Evolutionary conservation across 257 asterid genomes (phyloP), one percentile per base, ranked within the genome.

Genomic region (Penstemon davidsonii): DNA sequence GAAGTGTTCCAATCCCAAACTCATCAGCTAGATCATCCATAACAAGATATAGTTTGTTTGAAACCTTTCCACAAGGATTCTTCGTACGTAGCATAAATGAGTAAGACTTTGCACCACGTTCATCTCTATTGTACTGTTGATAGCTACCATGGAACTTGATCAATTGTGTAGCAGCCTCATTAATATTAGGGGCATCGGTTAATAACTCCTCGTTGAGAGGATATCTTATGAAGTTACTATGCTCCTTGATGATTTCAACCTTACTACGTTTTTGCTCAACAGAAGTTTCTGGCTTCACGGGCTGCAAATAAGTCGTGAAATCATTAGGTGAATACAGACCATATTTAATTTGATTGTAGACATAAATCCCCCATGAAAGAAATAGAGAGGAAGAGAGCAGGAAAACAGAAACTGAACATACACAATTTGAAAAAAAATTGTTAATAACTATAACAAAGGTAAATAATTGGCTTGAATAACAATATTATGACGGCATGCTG

Each of bases 101-200:
- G 83, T 90, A 93, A 19, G 95, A 85, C 75, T 71, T 90, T 7
- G 62, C 42, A 18, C 99, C 92, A 54, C 99, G 99, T 70, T 90
- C 97, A 39, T 93, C 99, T 86, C 99, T 84, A 68, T 93, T 73
- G 67, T 88, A 90, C 78, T 90, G 99, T 71, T 88, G 96, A 71
- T 93, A 93, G 82, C 99, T 93, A 55, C 99, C 99, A 72, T 93
- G 99, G 79, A 93, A 93, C 96, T 93, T 93, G 83, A 93, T 93
- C 76, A 93, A 67, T 69, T 90, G 97, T 60, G 81, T 87, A 39
- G 99, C 96, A 59, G 96, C 83, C 82, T 93, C 99, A 44, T 88
- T 90, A 47, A 93, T 76, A 74, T 87, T 87, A 1, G 94, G 87
- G 52, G 96, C 85, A 40, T 90, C 99, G 15, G 91, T 84, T 8